Evolutionary conservation across 208 protist genomes (phyloP).

Genomic region (Phytomonas francai): DNA sequence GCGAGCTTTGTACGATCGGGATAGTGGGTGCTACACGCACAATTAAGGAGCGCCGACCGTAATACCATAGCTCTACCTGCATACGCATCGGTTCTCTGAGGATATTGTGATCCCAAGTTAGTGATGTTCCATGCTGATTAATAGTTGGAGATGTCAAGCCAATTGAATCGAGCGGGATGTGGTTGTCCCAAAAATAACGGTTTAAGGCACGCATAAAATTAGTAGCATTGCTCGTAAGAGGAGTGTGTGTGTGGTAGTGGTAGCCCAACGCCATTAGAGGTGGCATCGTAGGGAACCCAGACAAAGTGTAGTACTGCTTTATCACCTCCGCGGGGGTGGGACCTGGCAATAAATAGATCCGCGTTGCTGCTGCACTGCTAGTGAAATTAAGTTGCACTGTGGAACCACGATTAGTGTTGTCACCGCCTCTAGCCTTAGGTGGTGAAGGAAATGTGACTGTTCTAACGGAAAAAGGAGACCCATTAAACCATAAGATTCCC

Average conservation of each 20-base stretch:
- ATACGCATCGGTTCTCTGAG: slow-evolving; percentile 90
- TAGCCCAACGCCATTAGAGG: slow-evolving; percentile 93
- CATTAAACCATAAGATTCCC: slow-evolving; percentile 37
- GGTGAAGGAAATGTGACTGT: slow-evolving; percentile 5
- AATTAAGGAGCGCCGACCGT: slow-evolving; percentile 87
- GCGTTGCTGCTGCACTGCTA: slow-evolving; percentile 85
- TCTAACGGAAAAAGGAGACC: slow-evolving; percentile 18
- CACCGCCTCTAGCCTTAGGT: neutral
- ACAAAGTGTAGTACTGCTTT: slow-evolving; percentile 90
- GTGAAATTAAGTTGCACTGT: slow-evolving; percentile 41
- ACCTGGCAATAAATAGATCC: slow-evolving; percentile 92
- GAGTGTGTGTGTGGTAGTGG: slow-evolving; percentile 74
- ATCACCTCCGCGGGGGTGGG: slow-evolving; percentile 76
- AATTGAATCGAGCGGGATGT: slow-evolving; percentile 42
- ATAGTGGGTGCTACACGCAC: slow-evolving; percentile 96
- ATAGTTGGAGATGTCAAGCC: slow-evolving; percentile 14
- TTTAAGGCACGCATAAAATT: slow-evolving; percentile 16
- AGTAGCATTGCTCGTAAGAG: slow-evolving; percentile 7
- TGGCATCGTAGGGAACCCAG: slow-evolving; percentile 89
- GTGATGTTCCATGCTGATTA: slow-evolving; percentile 20
- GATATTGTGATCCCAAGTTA: slow-evolving; percentile 37
- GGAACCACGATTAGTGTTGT: slow-evolving; percentile 8
- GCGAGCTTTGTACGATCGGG: slow-evolving; percentile 64
- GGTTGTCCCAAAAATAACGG: slow-evolving; percentile 11
- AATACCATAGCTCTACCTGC: slow-evolving; percentile 62